Conservation (phyloP, 495 filamentous ascomycete genomes). For the Tuber microsphaerosporum region DNA sequence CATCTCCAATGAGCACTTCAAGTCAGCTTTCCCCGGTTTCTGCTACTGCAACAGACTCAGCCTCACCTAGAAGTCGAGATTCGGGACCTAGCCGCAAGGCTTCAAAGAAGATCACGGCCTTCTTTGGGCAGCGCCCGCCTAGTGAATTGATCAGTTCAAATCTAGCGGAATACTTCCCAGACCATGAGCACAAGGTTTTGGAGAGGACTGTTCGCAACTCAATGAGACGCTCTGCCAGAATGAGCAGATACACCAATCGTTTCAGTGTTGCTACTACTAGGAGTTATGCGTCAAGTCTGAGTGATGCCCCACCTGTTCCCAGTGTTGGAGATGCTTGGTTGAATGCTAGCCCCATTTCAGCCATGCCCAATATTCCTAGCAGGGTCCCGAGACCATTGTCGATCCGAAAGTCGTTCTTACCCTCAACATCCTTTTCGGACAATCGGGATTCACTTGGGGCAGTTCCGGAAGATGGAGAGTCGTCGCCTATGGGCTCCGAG, state of each 20-base stretch:
- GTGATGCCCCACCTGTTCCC: slow-evolving; percentile 86
- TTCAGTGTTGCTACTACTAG: slow-evolving; percentile 89
- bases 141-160: slow-evolving; percentile 97
- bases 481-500: slow-evolving; percentile 46
- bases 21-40: slow-evolving; percentile 33
- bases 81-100: slow-evolving; percentile 28
- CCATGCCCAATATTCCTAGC: slow-evolving; percentile 43
- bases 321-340: slow-evolving; percentile 93
- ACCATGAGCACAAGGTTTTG: slow-evolving; percentile 84
- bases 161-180: slow-evolving; percentile 91
- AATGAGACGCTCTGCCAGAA: slow-evolving; percentile 74
- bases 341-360: slow-evolving; percentile 48
- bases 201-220: slow-evolving; percentile 89
- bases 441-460: slow-evolving; percentile 61
- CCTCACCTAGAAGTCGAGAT: slow-evolving; percentile 29
- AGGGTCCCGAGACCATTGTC: slow-evolving; percentile 55
- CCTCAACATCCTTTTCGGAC: slow-evolving; percentile 45
- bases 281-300: slow-evolving; percentile 83
- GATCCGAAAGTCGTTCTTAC: slow-evolving; percentile 54
- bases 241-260: slow-evolving; percentile 85
- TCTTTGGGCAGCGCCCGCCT: slow-evolving; percentile 85
- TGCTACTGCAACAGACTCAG: slow-evolving; percentile 14
- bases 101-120: slow-evolving; percentile 46
- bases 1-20: slow-evolving; percentile 13
- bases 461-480: slow-evolving; percentile 67